Evolutionary conservation across 176 grass and related monocot genomes (phyloP).

Genomic region (Oryza glumipatula): DNA sequence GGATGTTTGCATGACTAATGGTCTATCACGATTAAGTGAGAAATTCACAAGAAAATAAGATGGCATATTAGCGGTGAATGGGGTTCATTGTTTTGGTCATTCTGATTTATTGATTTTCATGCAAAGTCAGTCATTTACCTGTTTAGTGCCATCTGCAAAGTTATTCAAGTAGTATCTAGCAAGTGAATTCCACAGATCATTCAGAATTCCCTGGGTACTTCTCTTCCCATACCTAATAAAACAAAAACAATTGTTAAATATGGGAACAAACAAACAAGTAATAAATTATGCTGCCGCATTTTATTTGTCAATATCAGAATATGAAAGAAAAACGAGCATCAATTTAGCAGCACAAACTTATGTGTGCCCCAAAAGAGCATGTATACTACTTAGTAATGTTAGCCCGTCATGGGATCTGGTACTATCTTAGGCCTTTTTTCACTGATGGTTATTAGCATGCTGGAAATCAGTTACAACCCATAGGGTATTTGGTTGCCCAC

Average conservation of each 20-base stretch:
- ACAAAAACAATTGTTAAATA: constrained; percentile 15
- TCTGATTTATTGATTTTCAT: background rate
- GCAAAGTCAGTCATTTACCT: constrained; percentile 52
- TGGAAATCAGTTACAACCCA: constrained; percentile 15
- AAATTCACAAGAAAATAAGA: background rate
- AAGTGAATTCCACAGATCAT: constrained; percentile 82
- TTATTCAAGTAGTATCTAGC: constrained; percentile 96
- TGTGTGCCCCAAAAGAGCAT: background rate
- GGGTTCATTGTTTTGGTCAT: background rate
- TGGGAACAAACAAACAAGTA: background rate
- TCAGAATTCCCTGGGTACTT: constrained; percentile 77
- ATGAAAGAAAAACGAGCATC: constrained; percentile 13
- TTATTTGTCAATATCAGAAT: constrained; percentile 21
- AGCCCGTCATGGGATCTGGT: background rate
- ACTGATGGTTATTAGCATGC: background rate
- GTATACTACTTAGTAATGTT: background rate
- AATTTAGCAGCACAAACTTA: constrained; percentile 14
- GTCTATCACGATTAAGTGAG: background rate
- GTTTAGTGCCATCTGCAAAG: constrained; percentile 92
- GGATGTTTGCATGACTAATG: background rate
- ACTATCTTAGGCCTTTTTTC: constrained; percentile 20
- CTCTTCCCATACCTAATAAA: constrained; percentile 75
- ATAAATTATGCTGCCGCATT: constrained; percentile 9
- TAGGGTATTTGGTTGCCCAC: constrained; percentile 1
- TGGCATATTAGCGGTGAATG: background rate